Evolutionary conservation across 352 stramenopile genomes (phyloP), one percentile per base, ranked within the genome.

Genomic region (Aphanomyces euteiches): DNA sequence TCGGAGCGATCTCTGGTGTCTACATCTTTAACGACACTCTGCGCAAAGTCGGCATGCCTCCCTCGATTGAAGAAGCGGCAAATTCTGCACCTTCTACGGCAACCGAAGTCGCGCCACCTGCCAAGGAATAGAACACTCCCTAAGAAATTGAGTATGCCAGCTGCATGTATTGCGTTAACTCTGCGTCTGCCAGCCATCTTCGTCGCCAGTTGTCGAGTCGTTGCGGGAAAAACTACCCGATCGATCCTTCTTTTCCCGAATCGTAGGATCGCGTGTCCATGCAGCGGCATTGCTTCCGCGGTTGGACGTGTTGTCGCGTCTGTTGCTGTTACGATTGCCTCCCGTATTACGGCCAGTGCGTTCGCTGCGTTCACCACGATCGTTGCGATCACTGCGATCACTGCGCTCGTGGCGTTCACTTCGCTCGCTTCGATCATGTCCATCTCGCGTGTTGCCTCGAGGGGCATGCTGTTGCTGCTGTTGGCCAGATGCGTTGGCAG

Each of bases 1-100:
- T 87, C 37, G 82, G 82, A 28, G 79, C 73, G 43, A 73, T 84
- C 34, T 88, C 80, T 12, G 80, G 80, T 21, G 80, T 87, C n/a
- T 90, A 90, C 72, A 90, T 90, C 67, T 90, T 90, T 76, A 85
- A 87, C 57, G 82, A 90, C 75, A 84, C 80, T 54, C 75, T 90
- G 67, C 75, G 78, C 12, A 70, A 70, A 41, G 64, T 70, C 12
- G 64, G 64, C 54, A 64, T 70, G 64, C 64, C 64, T n/a, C 64
- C 64, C 12, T 45, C 43, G 17, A 60, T 64, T 21, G 45, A 70
- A 28, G 40, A 47, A 36, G 63, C 50, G 3, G n/a, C 7, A 7
- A 10, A 38, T 7, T 21, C 38, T 10, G 40, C 64, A 4, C 7
- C 54, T 37, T 7, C 39, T 37, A 37, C 1, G 17, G 0, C 50